phyloP scores from a whole-genome alignment of 345 rosid genomes.

The Eucalyptus erythrocorys region DNA sequence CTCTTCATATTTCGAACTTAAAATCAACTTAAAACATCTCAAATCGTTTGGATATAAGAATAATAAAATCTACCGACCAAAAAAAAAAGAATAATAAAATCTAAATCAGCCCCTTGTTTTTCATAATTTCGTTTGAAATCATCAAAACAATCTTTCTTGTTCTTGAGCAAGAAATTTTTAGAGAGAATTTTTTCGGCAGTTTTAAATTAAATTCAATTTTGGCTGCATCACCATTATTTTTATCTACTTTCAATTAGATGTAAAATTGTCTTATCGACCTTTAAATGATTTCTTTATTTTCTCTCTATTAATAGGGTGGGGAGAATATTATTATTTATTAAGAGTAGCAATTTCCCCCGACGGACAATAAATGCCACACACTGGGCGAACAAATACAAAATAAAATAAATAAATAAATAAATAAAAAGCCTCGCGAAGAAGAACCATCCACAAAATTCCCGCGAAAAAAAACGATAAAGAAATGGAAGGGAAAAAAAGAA shows the following conservation, averaged over 20 bases:
- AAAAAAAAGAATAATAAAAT: not conserved
- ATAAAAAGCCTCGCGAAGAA: not conserved
- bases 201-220: not conserved
- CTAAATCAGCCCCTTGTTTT: not conserved
- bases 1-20: not conserved
- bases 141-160: too few relatives aligned
- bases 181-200: not conserved
- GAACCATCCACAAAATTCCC: not conserved
- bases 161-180: not conserved
- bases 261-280: not conserved
- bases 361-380: not conserved
- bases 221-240: not conserved
- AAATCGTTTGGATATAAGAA: not conserved
- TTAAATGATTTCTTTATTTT: not conserved
- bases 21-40: not conserved
- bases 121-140: not conserved
- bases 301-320: not conserved
- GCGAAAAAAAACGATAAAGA: not conserved
- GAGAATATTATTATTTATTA: not conserved
- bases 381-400: not conserved
- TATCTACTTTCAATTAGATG: not conserved
- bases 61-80: not conserved
- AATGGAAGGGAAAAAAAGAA: not conserved
- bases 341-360: not conserved
- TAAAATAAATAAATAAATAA: not conserved